phyloP scores from a whole-genome alignment of 805 yeast genomes.

The Nakazawaea molendinolei region DNA sequence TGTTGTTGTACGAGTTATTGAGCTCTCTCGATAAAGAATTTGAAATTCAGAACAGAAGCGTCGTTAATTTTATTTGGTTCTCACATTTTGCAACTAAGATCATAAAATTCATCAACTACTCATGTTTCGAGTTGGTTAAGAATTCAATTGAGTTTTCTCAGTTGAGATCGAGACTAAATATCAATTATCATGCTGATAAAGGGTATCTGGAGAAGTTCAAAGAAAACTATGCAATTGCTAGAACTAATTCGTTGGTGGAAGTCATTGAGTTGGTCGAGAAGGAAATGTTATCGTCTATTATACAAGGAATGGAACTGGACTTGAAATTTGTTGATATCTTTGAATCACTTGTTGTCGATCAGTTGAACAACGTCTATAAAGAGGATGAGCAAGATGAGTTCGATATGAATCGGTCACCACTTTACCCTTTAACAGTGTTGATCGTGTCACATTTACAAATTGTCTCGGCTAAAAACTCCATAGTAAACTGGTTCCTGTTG shows the following conservation, averaged over 20 bases:
- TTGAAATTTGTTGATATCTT: constrained; percentile 3
- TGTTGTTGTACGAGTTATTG: constrained; percentile 3
- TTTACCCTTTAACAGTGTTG: background rate
- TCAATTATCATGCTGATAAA: constrained; percentile 5
- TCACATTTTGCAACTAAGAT: constrained; percentile 8
- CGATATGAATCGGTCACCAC: background rate
- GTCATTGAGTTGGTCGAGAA: constrained; percentile 1
- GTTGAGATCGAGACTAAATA: constrained; percentile 2
- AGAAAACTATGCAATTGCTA: background rate
- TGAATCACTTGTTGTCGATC: constrained; percentile 1
- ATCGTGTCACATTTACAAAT: constrained; percentile 4
- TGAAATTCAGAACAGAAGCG: constrained; percentile 1
- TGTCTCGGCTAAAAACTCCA: background rate
- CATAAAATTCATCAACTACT: constrained; percentile 9
- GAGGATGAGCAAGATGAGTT: background rate
- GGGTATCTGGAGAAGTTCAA: constrained; percentile 6
- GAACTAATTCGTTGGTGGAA: background rate
- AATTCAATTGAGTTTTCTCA: constrained; percentile 4
- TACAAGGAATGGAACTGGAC: constrained; percentile 7
- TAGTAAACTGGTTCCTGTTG: constrained; percentile 5
- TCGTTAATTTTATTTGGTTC: constrained; percentile 5
- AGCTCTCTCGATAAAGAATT: constrained; percentile 5
- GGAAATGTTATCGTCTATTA: constrained; percentile 3
- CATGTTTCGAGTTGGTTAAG: constrained; percentile 8
- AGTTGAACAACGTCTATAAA: constrained; percentile 1